Evolutionary conservation across 805 yeast genomes (phyloP), one percentile per base, ranked within the genome.

Genomic region (Alloascoidea africana): DNA sequence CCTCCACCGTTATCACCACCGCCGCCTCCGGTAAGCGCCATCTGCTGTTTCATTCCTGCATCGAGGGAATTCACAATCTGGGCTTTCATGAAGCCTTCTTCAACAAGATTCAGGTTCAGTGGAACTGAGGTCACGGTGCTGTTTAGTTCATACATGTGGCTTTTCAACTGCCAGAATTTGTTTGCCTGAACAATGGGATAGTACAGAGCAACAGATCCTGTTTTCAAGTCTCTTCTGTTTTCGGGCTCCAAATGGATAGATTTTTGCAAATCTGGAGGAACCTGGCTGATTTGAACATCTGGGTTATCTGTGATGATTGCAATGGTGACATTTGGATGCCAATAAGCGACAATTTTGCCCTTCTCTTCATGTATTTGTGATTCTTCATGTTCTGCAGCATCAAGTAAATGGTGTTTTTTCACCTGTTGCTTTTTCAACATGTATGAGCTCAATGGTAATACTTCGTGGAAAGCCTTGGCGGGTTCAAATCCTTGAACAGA

Each of bases 111-210:
- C 16, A 61, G 39, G 35, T 57, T 48, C 34, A 60, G 42, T 3
- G 56, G 51, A 11, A 58, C 34, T 3, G 40, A 27, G 2, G 39
- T 41, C 1, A 36, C 37, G 3, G 55, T 51, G 13, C 47, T 35
- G 41, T 58, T 54, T 5, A 62, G 43, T 37, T 51, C 58, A 18
- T 37, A 38, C 57, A 59, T 50, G 38, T 63, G 62, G 14, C 51
- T 45, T 17, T 47, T 48, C 30, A 59, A 45, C 36, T 60, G 62
- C 65, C 66, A 62, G 39, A 63, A 62, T 35, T 53, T 54, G 44
- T 63, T 60, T 39, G 58, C 49, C 37, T 51, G 58, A 5, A 63
- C 41, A 8, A 52, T 32, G 32, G 67, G 65, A 45, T 51, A 60
- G 44, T 60, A 62, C 42, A 51, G 56, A 1, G 54, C 46, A 3